These are phyloP conservation scores for Xylaria sp. DNA, from an alignment of 2,329 filamentous ascomycete genomes.

Conservation along the genomic window DNA sequence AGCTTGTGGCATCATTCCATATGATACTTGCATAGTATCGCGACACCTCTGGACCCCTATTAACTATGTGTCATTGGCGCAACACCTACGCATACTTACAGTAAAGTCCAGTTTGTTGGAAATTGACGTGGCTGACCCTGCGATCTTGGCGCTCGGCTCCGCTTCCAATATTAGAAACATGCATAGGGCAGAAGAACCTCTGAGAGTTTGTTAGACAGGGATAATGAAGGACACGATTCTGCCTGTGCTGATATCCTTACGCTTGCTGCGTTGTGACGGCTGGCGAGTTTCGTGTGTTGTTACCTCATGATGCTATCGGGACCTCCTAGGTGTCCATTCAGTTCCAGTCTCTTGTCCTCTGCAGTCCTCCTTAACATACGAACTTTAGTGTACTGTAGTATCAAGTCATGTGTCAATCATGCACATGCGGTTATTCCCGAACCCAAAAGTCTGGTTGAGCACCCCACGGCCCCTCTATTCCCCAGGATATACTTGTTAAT, in stretches of 20 bases:
- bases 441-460: background rate
- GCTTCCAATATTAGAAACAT: conserved; percentile 10
- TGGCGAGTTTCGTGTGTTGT: background rate
- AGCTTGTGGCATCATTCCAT: background rate
- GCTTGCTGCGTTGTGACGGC: background rate
- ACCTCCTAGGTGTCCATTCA: background rate
- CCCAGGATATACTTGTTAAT: background rate
- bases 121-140: conserved; percentile 4
- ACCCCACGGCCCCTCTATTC: conserved; percentile 5
- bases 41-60: background rate
- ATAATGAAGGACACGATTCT: background rate
- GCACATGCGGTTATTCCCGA: conserved; percentile 12
- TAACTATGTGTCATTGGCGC: background rate
- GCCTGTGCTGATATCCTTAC: background rate
- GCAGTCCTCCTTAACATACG: background rate
- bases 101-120: background rate
- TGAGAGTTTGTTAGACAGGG: background rate
- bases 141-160: conserved; percentile 5
- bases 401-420: conserved; percentile 2
- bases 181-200: background rate
- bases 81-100: background rate
- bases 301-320: background rate
- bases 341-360: background rate
- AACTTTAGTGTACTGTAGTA: background rate
- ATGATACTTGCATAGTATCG: background rate